Evolutionary conservation across 2,329 filamentous ascomycete species (phyloP), one percentile per base, ranked within the genome.

Genomic region (Mariannaea sp.): DNA sequence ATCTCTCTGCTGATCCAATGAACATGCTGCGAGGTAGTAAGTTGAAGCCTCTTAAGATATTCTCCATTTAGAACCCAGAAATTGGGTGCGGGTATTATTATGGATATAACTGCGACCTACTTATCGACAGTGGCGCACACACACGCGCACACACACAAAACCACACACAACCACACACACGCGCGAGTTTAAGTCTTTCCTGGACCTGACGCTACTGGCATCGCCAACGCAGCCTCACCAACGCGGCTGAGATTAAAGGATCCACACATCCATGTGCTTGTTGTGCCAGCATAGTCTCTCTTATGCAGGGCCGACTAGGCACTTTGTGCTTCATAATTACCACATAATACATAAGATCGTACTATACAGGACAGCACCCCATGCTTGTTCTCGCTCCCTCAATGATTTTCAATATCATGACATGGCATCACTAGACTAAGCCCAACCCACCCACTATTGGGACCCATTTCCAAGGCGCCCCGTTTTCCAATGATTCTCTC

Each of bases 181-280:
- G n/a, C n/a, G n/a, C n/a, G n/a, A 33, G 49, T 48, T 42, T 53
- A 63, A 60, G 46, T 46, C 40, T 55, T n/a, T 42, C 49, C 45
- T 10, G 20, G 50, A 43, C 38, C 51, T 56, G 53, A 42, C 57
- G 36, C 57, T 59, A 51, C 59, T 46, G 27, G 41, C 22, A 52
- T 53, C 58, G 46, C 56, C 46, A 48, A 26, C 40, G 56, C 55
- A 59, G 57, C 56, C 59, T 65, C 62, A 63, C 57, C 54, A 53
- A 57, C 61, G 61, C 49, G 59, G 50, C 53, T 55, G 60, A 65
- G 60, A 65, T 65, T 63, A 39, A 46, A 26, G 35, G 48, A 26
- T 30, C 53, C 53, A 48, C 48, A 14, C 12, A 16, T n/a, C n/a
- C n/a, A n/a, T n/a, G n/a, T 27, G n/a, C 17, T 55, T n/a, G n/a